Percentiles rank a stretch among this genome's conserved stretches.
Evolutionary conservation across 2,329 filamentous ascomycete species (phyloP).

Genomic region (Ascochyta clinopodiicola): DNA sequence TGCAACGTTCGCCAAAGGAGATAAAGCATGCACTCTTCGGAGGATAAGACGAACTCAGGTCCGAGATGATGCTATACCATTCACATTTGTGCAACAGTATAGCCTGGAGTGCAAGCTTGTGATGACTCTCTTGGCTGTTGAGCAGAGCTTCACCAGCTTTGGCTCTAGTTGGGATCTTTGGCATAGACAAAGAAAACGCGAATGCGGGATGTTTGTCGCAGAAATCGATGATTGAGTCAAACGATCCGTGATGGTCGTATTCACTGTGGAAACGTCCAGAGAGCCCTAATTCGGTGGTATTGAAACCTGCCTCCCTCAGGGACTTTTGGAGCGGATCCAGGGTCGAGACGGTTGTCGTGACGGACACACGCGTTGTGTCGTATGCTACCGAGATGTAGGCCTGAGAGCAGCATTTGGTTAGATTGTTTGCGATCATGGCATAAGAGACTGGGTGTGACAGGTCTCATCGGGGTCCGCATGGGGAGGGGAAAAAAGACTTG

Average conservation of each 20-base stretch:
- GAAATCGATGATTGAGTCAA: neutral
- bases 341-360: neutral
- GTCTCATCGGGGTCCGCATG: too few relatives aligned
- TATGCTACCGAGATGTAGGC: slow-evolving; percentile 4
- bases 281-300: neutral
- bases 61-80: neutral
- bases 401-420: neutral
- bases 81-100: slow-evolving; percentile 4
- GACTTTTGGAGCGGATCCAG: neutral
- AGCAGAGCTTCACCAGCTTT: too few relatives aligned
- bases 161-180: too few relatives aligned
- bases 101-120: neutral
- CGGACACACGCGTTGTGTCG: neutral
- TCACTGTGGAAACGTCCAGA: slow-evolving; percentile 6
- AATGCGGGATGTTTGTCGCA: neutral
- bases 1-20: slow-evolving; percentile 7
- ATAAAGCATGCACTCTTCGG: neutral
- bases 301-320: neutral
- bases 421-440: neutral
- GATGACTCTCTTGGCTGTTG: neutral
- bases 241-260: neutral
- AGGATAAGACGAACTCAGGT: neutral
- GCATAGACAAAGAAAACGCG: neutral
- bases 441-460: too few relatives aligned
- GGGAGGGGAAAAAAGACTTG: too few relatives aligned